Evolutionary conservation across 257 asterid species (phyloP), one percentile per base, ranked within the genome.

Genomic region (Nicotiana tomentosiformis): DNA sequence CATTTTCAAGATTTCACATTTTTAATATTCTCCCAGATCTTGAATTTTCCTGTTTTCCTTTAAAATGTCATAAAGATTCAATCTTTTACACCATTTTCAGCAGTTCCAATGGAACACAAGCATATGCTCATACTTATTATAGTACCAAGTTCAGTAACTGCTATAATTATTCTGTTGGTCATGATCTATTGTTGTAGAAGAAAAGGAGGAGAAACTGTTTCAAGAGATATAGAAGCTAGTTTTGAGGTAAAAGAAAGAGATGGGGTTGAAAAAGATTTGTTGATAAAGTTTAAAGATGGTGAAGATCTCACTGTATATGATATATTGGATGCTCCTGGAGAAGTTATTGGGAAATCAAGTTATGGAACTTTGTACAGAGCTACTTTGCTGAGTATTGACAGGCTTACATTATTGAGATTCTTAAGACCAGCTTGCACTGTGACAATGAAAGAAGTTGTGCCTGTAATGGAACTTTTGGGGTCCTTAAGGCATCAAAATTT

Each of bases 281-380:
- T 94, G 86, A 86, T 94, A 37, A 91, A 86, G 88, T 94, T 94
- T 78, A 83, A 88, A 57, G 97, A 96, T 14, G 93, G 93, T 78
- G 95, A 92, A 86, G 90, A 89, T 87, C 94, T 94, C 0, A 87
- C 83, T 68, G 91, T 86, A 7, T 77, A 85, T 82, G 97, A 91
- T 70, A 91, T 94, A 68, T 92, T 94, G 5, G 98, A 94, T 68
- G 98, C 98, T 60, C 97, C 98, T 10, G 97, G 98, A 51, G 98
- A 94, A 81, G 98, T 94, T 64, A 94, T 94, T 32, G 97, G 97
- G 32, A 94, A 94, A 86, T 94, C 98, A 11, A 86, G 90, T 79
- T 93, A 90, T 86, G 98, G 98, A 77, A 94, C 97, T 32, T 84
- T 94, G 85, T 94, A 94, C 70, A 91, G 87, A 84, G 98, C 97